Conservation (phyloP, 345 rosid species). For the Combretum micranthum region DNA sequence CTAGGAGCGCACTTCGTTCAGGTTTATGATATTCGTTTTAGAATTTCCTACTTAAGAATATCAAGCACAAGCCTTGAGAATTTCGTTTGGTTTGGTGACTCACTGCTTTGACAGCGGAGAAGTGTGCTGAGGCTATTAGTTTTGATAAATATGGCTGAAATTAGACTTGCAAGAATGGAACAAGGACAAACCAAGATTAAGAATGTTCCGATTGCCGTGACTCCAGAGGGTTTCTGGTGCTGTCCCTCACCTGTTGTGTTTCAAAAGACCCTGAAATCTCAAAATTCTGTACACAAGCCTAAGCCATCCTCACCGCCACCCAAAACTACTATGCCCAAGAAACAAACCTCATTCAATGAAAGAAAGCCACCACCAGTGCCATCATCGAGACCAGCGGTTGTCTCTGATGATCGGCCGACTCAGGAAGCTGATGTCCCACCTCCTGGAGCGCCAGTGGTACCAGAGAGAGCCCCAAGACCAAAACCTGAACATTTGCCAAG, state of each 20-base stretch:
- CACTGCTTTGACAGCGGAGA: conserved; percentile 7
- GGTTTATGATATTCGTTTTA: too few relatives aligned
- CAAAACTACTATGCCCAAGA: conserved; percentile 39
- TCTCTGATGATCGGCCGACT: conserved; percentile 43
- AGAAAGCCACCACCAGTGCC: conserved; percentile 47
- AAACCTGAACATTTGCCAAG: conserved; percentile 75
- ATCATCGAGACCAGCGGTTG: conserved; percentile 38
- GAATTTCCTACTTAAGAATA: too few relatives aligned
- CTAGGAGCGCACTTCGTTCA: too few relatives aligned
- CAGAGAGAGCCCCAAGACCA: conserved; percentile 57
- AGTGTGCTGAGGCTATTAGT: conserved; percentile 16
- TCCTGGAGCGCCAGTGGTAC: conserved; percentile 33
- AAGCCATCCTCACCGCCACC: conserved; percentile 59
- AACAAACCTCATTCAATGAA: conserved; percentile 39
- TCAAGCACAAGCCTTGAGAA: neutral
- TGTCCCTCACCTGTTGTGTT: conserved; percentile 93
- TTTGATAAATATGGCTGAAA: conserved; percentile 64
- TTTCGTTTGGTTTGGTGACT: neutral
- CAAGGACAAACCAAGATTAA: conserved; percentile 79
- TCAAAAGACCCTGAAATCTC: conserved; percentile 71
- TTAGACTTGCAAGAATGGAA: conserved; percentile 60
- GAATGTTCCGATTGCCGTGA: conserved; percentile 92
- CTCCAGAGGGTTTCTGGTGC: conserved; percentile 99
- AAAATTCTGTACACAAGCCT: conserved; percentile 54
- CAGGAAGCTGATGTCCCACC: conserved; percentile 24